Base-by-base conservation (phyloP, 2,329 filamentous ascomycete genomes). In the Venturia aucupariae region DNA sequence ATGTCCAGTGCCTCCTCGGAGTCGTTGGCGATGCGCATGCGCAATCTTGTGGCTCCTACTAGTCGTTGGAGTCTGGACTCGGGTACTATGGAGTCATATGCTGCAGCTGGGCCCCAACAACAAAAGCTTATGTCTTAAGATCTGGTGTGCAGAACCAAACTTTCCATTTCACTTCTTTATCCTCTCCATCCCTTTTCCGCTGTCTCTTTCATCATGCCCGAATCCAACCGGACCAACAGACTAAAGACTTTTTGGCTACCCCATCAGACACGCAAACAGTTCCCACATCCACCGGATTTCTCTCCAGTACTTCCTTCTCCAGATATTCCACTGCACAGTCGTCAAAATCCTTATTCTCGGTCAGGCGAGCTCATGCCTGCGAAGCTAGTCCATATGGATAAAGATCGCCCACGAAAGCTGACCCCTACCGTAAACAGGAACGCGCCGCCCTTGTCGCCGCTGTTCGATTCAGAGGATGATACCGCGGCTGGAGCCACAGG, bases 401-500 rank as follows among this genome's bases (percentile, higher is more conserved):
- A 57, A n/a, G 51, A 57, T 57, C 51, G 51, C 7, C 51, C 27
- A 15, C 51, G 51, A 57, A 35, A 35, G 13, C 27, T 35, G 30
- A 38, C 30, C 51, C 32, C n/a, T 22, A 8, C 30, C 51, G 35
- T 13, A n/a, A 57, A 35, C 35, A 30, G 51, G 15, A 57, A 27
- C 35, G 38, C 42, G 42, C 22, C 32, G 8, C 24, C 61, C 15
- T 38, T 19, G 38, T 38, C 41, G 13, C 61, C 61, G 38, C 27
- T 24, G 10, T 60, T 54, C 61, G 42, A 51, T 10, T 48, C 42
- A 8, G 61, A 62, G 10, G 46, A 54, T 6, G 61, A 62, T 27
- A 51, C 35, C 27, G 55, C 55, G 19, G 22, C 60, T 27, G 60
- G 67, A n/a, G 55, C 63, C 17, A n/a, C 60, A 19, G 60, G 67